These are phyloP conservation scores for Aphanomyces euteiches DNA, from an alignment of 352 stramenopile genomes.

Conservation along the genomic window DNA sequence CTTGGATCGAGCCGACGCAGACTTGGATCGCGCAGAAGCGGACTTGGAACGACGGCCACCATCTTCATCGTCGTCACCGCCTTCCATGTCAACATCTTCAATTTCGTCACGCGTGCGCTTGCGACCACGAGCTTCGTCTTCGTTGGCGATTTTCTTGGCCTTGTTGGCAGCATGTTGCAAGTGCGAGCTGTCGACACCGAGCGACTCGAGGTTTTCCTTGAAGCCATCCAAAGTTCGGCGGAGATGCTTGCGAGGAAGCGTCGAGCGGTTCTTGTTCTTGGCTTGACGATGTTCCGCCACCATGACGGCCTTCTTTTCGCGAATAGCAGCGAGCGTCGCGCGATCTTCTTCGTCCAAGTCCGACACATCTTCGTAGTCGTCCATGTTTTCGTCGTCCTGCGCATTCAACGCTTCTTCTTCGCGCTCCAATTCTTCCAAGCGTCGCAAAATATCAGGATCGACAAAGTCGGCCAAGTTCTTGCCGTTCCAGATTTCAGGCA, in stretches of 20 bases:
- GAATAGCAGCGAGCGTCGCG: conserved; percentile 78
- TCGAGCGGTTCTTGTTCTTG: conserved; percentile 94
- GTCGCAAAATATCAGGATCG: conserved; percentile 97
- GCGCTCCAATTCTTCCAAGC: conserved; percentile 92
- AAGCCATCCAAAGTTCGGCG: conserved; percentile 67
- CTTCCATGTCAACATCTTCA: conserved; percentile 53
- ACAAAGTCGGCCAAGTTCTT: conserved; percentile 99
- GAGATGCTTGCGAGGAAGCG: conserved; percentile 84
- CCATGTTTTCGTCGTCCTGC: conserved; percentile 87
- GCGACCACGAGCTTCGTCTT: conserved; percentile 72
- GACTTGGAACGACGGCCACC: conserved; percentile 54
- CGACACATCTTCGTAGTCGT: conserved; percentile 74
- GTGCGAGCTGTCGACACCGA: conserved; percentile 87
- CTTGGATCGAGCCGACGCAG: conserved; percentile 31
- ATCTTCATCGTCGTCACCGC: conserved; percentile 55
- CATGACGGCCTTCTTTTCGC: conserved; percentile 83
- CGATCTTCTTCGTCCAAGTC: conserved; percentile 95
- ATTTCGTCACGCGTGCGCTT: conserved; percentile 86
- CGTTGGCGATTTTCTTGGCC: conserved; percentile 59
- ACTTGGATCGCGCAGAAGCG: conserved; percentile 50
- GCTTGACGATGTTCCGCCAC: conserved; percentile 84
- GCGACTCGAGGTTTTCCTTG: conserved; percentile 87
- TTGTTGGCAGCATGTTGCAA: conserved; percentile 86
- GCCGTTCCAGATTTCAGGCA: conserved; percentile 99
- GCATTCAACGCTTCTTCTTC: conserved; percentile 95